Conservation (phyloP, 331 rosid genomes). For the Erythrophleum ivorense region DNA sequence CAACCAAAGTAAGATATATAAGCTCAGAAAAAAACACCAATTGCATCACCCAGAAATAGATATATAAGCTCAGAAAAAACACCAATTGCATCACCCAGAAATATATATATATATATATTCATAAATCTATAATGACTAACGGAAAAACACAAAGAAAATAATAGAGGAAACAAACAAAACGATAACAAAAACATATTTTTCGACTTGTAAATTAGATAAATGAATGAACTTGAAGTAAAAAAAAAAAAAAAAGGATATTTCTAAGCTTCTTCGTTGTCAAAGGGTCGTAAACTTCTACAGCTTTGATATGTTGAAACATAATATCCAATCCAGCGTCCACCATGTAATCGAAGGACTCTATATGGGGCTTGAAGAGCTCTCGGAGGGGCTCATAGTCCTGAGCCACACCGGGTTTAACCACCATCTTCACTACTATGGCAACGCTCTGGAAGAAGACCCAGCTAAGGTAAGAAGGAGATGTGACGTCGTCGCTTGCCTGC, state of each 20-base stretch:
- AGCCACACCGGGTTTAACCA: slow-evolving; percentile 17
- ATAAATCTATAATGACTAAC: neutral
- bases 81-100: too few relatives aligned
- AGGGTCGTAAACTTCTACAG: slow-evolving; percentile 54
- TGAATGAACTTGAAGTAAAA: too few relatives aligned
- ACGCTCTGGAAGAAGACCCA: neutral
- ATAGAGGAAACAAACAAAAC: neutral
- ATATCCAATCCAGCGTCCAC: slow-evolving; percentile 57
- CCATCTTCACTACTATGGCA: slow-evolving; percentile 42
- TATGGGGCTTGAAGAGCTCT: slow-evolving; percentile 74
- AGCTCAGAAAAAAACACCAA: slow-evolving; percentile 53
- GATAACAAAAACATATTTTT: neutral
- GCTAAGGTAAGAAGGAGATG: neutral
- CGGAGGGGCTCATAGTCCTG: slow-evolving; percentile 53
- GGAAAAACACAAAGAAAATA: neutral
- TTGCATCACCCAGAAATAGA: neutral
- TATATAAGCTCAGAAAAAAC: too few relatives aligned
- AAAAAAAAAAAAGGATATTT: slow-evolving; percentile 89
- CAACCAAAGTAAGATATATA: slow-evolving; percentile 58
- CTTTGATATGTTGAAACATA: slow-evolving; percentile 55
- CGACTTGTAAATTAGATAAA: neutral
- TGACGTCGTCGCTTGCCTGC: neutral
- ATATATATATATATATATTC: neutral
- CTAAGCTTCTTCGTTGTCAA: slow-evolving; percentile 54
- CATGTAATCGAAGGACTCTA: slow-evolving; percentile 81